Base-by-base conservation (phyloP, 2,329 filamentous ascomycete genomes). In the Clarireedia homoeocarpa region DNA sequence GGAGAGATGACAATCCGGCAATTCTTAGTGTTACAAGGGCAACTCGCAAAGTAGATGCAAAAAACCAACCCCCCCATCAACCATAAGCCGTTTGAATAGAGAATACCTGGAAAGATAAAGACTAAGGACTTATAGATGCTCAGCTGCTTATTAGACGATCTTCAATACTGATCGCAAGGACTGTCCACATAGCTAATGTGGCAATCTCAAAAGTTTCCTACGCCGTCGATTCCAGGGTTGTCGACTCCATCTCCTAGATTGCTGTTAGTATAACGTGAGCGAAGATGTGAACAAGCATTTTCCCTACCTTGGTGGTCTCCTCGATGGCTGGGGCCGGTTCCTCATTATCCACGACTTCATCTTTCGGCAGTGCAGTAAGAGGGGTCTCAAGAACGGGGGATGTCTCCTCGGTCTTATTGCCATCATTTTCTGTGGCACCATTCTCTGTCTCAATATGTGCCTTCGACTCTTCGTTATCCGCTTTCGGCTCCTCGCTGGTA, bases 401-500 rank as follows among this genome's bases (percentile, higher is more conserved):
- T 53, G 73, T 73, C 55, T 72, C 70, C 49, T 73, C 71, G 42
- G 69, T 68, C 58, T 74, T 73, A 49, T 60, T 67, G 27, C 76
- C 72, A 45, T 55, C 47, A 17, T 24, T 30, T 42, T 67, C 63
- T 27, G 66, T 64, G 5, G 64, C 60, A 44, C 69, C 70, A 54
- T 68, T 67, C 26, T 65, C 68, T 34, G 59, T 55, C 20, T 65
- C 64, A 40, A 63, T 60, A 6, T 63, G 59, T 6, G 60, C 57
- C 48, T 67, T 66, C 20, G 56, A 47, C 9, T 66, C 66, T 10
- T 66, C 64, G 6, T 55, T 52, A 39, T 69, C 69, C 30, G 58
- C 53, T 65, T 78, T 79, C 48, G 71, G 69, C 6, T 75, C 74
- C 36, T 72, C 71, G 27, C 45, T 53, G 36, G 56, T 56, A 34